Conservation (phyloP, 306 rosid genomes). For the Geum urbanum region DNA sequence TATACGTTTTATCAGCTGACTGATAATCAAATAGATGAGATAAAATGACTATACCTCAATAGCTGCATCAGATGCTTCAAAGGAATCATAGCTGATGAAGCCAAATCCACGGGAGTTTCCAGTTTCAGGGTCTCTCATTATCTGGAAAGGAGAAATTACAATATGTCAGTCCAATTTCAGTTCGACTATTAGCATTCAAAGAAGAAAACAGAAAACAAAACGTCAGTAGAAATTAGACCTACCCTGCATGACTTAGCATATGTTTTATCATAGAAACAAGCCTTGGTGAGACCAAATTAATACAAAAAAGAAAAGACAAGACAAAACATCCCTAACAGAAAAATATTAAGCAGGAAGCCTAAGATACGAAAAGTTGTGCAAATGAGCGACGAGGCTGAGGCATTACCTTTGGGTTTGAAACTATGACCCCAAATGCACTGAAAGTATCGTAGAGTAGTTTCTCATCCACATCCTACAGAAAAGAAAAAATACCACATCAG, state of each 20-base stretch:
- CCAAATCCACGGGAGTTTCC: constrained; percentile 99
- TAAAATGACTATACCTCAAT: constrained; percentile 63
- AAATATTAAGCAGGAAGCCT: not conserved
- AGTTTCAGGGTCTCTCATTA: constrained; percentile 97
- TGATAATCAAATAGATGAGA: not conserved
- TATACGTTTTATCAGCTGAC: not conserved
- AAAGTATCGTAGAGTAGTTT: constrained; percentile 92
- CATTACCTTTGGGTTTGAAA: constrained; percentile 87
- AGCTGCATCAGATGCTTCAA: constrained; percentile 98
- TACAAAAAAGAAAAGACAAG: not conserved
- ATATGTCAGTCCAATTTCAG: constrained; percentile 22
- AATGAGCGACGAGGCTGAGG: constrained; percentile 17
- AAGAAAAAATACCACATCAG: not conserved
- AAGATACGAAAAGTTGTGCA: not conserved
- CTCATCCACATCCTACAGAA: constrained; percentile 57
- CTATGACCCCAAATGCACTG: constrained; percentile 99
- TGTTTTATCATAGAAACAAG: not conserved
- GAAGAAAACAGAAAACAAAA: not conserved
- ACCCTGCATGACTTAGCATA: not conserved
- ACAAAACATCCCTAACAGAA: not conserved
- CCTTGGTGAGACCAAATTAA: not conserved
- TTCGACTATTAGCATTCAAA: not conserved
- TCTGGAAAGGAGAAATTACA: constrained; percentile 44
- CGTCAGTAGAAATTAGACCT: not conserved
- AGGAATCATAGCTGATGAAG: constrained; percentile 94